Percentiles rank a stretch among this genome's conserved stretches.
Conservation (phyloP, 495 filamentous ascomycete genomes). For the Neurospora hispaniola region DNA sequence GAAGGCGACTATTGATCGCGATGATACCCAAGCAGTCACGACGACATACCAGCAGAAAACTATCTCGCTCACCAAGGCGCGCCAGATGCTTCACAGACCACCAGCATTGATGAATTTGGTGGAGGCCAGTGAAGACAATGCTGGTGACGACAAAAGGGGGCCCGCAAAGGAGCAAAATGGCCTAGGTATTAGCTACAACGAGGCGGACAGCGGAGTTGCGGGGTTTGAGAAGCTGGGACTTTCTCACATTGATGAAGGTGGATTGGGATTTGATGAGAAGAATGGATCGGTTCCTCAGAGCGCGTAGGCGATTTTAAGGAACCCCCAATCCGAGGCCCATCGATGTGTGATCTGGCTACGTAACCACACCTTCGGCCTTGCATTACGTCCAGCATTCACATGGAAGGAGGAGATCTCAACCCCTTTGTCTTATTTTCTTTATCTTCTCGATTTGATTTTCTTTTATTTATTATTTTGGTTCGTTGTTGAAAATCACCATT, state of each 20-base stretch:
- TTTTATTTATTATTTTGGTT: not conserved
- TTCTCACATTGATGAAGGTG: conserved; percentile 27
- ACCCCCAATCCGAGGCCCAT: not conserved
- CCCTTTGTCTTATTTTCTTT: not conserved
- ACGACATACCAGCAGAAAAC: conserved; percentile 94
- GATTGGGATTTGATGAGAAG: conserved; percentile 27
- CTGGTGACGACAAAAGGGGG: conserved; percentile 8
- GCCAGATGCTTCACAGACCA: conserved; percentile 71
- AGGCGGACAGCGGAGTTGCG: conserved; percentile 39
- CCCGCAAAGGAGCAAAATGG: conserved; percentile 6
- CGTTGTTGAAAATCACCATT: not conserved
- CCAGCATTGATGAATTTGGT: conserved; percentile 73
- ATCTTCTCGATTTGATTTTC: not conserved
- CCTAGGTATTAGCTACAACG: conserved; percentile 14
- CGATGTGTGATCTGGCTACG: not conserved
- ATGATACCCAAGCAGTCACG: conserved; percentile 64
- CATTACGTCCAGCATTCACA: not conserved
- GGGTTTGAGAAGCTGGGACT: conserved; percentile 37
- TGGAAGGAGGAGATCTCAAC: not conserved
- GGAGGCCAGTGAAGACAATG: conserved; percentile 35
- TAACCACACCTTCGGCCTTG: not conserved
- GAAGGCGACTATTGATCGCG: conserved; percentile 97
- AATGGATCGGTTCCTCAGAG: conserved; percentile 28
- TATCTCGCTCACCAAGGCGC: conserved; percentile 76
- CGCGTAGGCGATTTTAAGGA: conserved; percentile 19